phyloP scores from a whole-genome alignment of 2,329 filamentous ascomycete species.

The Ophiostoma novo-ulmi region DNA sequence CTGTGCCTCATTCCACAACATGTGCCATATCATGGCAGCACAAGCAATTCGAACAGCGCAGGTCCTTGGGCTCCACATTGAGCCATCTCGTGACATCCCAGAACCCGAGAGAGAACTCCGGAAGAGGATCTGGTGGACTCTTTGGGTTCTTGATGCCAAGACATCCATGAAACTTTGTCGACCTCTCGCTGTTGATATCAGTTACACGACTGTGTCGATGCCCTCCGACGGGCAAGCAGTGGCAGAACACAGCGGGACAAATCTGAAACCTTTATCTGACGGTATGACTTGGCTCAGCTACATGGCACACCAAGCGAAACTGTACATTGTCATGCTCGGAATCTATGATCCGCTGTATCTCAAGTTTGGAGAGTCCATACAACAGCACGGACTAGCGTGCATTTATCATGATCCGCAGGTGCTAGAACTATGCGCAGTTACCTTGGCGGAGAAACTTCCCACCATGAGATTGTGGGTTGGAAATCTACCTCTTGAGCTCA shows the following conservation, averaged over 20 bases:
- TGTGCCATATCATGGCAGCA: constrained; percentile 39
- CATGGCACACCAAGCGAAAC: not conserved
- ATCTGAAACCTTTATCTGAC: not conserved
- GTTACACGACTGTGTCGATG: not conserved
- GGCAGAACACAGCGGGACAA: not conserved
- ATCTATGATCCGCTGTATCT: not conserved
- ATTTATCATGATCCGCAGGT: not conserved
- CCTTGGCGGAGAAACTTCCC: not conserved
- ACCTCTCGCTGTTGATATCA: not conserved
- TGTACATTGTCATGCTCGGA: not conserved
- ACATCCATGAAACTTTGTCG: not conserved
- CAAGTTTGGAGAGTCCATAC: not conserved
- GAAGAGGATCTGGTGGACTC: not conserved
- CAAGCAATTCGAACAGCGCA: constrained; percentile 43
- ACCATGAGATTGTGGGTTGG: not conserved
- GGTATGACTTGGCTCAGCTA: not conserved
- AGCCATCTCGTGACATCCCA: not conserved
- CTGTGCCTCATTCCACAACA: constrained; percentile 46
- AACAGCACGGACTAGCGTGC: not conserved
- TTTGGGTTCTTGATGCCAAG: not conserved
- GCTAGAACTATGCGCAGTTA: not conserved
- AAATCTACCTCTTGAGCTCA: not conserved
- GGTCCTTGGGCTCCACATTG: constrained; percentile 40
- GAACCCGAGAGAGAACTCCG: not conserved
- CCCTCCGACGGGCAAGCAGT: not conserved